Conservation (phyloP, 1,284 basidiomycete genomes). For the Chalciporus sp. region DNA sequence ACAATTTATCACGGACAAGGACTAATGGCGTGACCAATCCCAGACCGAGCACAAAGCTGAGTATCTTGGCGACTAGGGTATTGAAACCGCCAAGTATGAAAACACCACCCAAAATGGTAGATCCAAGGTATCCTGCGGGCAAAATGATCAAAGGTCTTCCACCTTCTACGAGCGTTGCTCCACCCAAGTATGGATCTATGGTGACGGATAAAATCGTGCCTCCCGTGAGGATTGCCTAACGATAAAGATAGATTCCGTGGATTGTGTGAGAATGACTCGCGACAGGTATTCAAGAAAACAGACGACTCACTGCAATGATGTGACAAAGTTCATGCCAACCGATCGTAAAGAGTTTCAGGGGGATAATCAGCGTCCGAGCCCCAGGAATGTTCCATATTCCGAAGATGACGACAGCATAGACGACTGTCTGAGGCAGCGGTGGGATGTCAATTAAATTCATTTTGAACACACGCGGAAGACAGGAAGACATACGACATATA, state of each 20-base stretch:
- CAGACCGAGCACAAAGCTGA: conserved; percentile 79
- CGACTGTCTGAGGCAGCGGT: conserved; percentile 57
- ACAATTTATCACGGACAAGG: conserved; percentile 84
- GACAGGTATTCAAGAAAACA: conserved; percentile 1
- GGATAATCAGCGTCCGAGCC: conserved; percentile 72
- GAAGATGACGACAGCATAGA: conserved; percentile 79
- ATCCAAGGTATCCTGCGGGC: conserved; percentile 76
- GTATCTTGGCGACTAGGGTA: conserved; percentile 76
- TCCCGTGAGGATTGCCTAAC: conserved; percentile 73
- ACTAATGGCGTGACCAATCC: conserved; percentile 73
- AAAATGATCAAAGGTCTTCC: conserved; percentile 71
- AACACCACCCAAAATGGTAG: conserved; percentile 74
- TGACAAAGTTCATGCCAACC: conserved; percentile 87
- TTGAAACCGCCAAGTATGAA: conserved; percentile 81
- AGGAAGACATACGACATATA: conserved; percentile 68
- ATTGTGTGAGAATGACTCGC: conserved; percentile 8
- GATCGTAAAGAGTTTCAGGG: conserved; percentile 81
- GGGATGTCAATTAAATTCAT: conserved; percentile 11
- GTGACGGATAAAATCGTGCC: conserved; percentile 75
- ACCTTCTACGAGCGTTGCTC: conserved; percentile 75
- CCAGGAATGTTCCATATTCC: conserved; percentile 82
- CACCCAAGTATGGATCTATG: conserved; percentile 81
- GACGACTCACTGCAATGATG: conserved; percentile 61
- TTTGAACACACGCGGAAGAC: conserved; percentile 33
- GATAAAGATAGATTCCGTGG: conserved; percentile 2